Evolutionary conservation across 352 stramenopile species (phyloP).

Genomic region (Thalassiosira mediterranea): DNA sequence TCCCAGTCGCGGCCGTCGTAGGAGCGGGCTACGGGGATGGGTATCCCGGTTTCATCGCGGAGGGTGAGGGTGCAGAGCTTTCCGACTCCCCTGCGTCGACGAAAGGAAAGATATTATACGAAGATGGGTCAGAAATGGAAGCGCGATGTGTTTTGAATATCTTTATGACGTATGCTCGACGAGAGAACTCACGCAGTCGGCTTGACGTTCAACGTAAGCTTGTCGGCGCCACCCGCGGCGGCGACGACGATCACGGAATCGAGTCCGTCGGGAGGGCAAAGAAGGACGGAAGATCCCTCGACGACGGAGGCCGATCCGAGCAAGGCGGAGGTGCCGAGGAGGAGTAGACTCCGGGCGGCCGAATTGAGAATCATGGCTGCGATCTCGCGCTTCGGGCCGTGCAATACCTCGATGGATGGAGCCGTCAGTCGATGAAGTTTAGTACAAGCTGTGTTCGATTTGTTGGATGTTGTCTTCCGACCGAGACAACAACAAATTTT

Average conservation of each 20-base stretch:
- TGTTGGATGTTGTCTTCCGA: too few species aligned
- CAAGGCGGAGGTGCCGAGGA: too few species aligned
- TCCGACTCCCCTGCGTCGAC: not conserved
- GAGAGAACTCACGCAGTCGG: not conserved
- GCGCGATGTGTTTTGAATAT: not conserved
- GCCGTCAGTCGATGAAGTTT: too few species aligned
- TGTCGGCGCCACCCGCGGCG: not conserved
- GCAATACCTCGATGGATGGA: too few species aligned
- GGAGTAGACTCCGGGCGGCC: too few species aligned
- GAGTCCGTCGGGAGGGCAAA: not conserved
- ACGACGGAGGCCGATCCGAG: too few species aligned
- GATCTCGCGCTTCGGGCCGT: too few species aligned
- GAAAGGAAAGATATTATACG: not conserved
- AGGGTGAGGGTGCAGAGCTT: conserved; percentile 15
- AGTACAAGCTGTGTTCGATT: too few species aligned
- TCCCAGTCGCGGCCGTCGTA: conserved; percentile 55
- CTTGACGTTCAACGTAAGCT: not conserved
- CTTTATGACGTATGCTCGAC: not conserved
- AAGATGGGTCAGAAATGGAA: not conserved
- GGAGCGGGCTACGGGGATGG: conserved; percentile 40
- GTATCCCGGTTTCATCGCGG: conserved; percentile 1
- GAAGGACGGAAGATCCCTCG: not conserved
- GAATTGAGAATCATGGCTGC: too few species aligned
- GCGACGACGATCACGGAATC: not conserved
- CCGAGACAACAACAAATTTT: too few species aligned